phyloP scores from a whole-genome alignment of 2,329 filamentous ascomycete genomes.

The Gnomoniopsis sp. region DNA sequence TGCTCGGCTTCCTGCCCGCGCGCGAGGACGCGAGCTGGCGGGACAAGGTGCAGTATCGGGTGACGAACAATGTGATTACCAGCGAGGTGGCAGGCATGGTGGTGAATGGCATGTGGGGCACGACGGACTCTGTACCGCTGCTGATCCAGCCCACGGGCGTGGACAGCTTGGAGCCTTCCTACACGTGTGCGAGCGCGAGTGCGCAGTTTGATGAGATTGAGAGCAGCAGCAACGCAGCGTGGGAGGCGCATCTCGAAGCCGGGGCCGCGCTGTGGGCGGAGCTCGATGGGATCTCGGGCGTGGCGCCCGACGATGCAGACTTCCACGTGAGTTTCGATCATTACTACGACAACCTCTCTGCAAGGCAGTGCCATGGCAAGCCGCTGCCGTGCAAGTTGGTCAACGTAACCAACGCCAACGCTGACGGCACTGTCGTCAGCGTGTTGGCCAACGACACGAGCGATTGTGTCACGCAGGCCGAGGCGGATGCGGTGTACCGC shows the following conservation, averaged over 20 bases:
- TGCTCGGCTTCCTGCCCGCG: constrained; percentile 64
- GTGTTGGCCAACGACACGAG: constrained; percentile 36
- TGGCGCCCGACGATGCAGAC: constrained; percentile 49
- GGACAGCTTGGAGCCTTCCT: constrained; percentile 73
- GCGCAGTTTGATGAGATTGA: constrained; percentile 41
- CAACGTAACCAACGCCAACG: neutral
- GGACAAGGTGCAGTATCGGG: constrained; percentile 58
- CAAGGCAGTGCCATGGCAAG: constrained; percentile 71
- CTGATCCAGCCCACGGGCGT: constrained; percentile 51
- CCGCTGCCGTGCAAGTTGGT: constrained; percentile 65
- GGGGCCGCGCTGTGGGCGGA: constrained; percentile 51
- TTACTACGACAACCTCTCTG: constrained; percentile 81
- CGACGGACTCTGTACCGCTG: constrained; percentile 40
- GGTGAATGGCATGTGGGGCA: constrained; percentile 64
- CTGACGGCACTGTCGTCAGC: constrained; percentile 24
- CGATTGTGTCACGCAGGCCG: constrained; percentile 56
- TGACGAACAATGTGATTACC: constrained; percentile 81
- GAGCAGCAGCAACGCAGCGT: constrained; percentile 43
- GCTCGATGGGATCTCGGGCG: constrained; percentile 67
- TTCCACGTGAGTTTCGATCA: constrained; percentile 76
- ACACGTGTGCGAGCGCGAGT: constrained; percentile 56
- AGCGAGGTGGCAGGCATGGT: constrained; percentile 76
- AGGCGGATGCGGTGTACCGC: constrained; percentile 69
- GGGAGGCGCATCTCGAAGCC: constrained; percentile 61
- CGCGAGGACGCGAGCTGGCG: constrained; percentile 37